Base-by-base conservation (phyloP, 2,329 filamentous ascomycete genomes). In the Paramyrothecium roridum region DNA sequence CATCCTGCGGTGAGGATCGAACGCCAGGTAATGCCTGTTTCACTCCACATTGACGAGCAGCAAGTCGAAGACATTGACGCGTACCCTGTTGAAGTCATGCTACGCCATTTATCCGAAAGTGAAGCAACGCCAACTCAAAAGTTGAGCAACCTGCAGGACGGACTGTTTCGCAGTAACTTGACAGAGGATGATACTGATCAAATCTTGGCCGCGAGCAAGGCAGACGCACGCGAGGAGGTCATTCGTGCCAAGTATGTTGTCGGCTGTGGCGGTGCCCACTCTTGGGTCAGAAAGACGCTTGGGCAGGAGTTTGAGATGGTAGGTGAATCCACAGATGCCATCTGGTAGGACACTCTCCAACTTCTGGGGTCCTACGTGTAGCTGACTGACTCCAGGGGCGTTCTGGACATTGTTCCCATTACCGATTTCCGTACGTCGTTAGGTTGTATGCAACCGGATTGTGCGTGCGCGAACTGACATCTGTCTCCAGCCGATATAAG, bases 241-340 rank as follows among this genome's bases (percentile, higher is more conserved):
- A 62, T 75, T 3, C 61, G 65, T 17, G 72, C 71, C 17, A 74
- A 86, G 64, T 90, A 87, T 58, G 75, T 90, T 30, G 76, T 91
- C 3, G 87, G 87, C 1, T 86, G 83, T 48, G 87, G 90, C 59
- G 87, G 87, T 0, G 87, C 87, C 0, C 85, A 87, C 62, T 85
- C 80, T 54, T 89, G 85, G 84, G 84, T 82, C 0, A 73, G 87
- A 43, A 76, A 78, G 53, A 76, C 83, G 54, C 71, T 89, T 1
- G 81, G 82, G 0, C 60, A 64, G 17, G 68, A 67, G 11, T 79
- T 83, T 33, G 73, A 79, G 33, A 72, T 86, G 49, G 74, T 81
- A 49, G 83, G 83, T 6, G 82, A 85, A 52, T 77, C 76, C 3
- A 81, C 77, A 0, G 79, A 82, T 55, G 78, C 70, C 57, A 79